Evolutionary conservation across 495 filamentous ascomycete species (phyloP), one percentile per base, ranked within the genome.

Genomic region (Penicillium turbatum): DNA sequence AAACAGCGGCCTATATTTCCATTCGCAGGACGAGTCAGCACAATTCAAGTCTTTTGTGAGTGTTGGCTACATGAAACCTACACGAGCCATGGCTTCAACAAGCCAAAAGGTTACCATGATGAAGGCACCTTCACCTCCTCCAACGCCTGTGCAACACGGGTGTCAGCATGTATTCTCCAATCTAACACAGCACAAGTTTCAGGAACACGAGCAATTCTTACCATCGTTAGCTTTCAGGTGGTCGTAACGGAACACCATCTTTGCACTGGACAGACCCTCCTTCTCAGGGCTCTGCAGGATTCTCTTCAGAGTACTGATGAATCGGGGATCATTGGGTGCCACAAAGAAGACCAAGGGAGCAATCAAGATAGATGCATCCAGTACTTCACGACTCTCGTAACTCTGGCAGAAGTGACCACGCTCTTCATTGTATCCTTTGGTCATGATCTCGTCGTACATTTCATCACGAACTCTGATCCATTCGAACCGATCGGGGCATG

Each of bases 41-140:
- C 8, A 16, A 6, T 11, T 43, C 38, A 35, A 16, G 21, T 11
- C 13, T 15, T 3, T 32, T 2, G 21, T 3, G 6, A 12, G 30
- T n/a, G n/a, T n/a, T 24, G 7, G 6, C n/a, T 30, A 1, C 17
- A 17, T 17, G 26, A 26, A 3, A 66, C 61, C 21, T 72, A 79
- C 86, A 34, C 86, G 76, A 21, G 85, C 86, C 70, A 89, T 73
- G n/a, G 86, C 84, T 63, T 88, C 86, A 3, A 88, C 82, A 4
- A 88, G 78, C 86, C 86, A 88, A 66, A 87, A 89, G 0, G 85
- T 89, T 53, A 85, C 86, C 85, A 89, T 88, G 62, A 79, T 80
- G 61, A 89, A 89, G 16, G 85, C 84, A n/a, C 86, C 86, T 67
- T 89, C 86, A 27, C 80, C 73, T 17, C 86, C 86, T 32, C 83